Evolutionary conservation across 306 rosid species (phyloP), one percentile per base, ranked within the genome.

Genomic region (Vachellia collinsii): DNA sequence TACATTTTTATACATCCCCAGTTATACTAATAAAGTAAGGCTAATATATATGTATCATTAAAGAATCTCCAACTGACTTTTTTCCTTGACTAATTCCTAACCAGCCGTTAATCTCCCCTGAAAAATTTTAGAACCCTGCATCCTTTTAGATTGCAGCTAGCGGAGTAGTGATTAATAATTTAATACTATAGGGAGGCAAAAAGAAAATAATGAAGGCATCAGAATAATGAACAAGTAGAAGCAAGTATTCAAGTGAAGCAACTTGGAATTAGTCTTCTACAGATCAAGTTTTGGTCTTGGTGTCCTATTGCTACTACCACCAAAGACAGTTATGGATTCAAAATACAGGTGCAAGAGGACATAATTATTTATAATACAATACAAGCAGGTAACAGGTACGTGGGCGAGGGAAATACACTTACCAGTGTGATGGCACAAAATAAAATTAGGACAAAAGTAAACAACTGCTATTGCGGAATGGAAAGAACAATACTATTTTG

Each of bases 321-420:
- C 29, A 64, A 71, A 42, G 42, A 19, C 22, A 46, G 71, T 61
- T 44, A 25, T 76, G 65, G 81, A 50, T 14, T 50, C 50, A 47
- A 36, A 36, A 25, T 77, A 70, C 50, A 12, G 73, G 69, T 76
- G 38, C 76, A 56, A 37, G 67, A 48, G 39, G 42, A 58, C 62
- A 14, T 36, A 41, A 77, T 76, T 76, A 81, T 79, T 66, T 76
- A 79, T 56, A 80, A 19, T 79, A 75, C 69, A 82, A 71, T 51
- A 29, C 34, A 29, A 29, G 34, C 34, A 29, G 34, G 34, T 29
- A 29, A 1, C 34, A 29, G 34, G 34, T 29, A 29, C 34, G 34
- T 29, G 34, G 34, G 34, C 34, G 34, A 29, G 34, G 2, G 2
- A 29, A 29, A 29, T 29, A 74, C 59, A 63, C 23, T 6, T 11